A percentile compares a stretch with the other conserved stretches of the same genome.
Conservation (phyloP, 1,139 yeast genomes). For the Nakaseomyces uthaithaninus region DNA sequence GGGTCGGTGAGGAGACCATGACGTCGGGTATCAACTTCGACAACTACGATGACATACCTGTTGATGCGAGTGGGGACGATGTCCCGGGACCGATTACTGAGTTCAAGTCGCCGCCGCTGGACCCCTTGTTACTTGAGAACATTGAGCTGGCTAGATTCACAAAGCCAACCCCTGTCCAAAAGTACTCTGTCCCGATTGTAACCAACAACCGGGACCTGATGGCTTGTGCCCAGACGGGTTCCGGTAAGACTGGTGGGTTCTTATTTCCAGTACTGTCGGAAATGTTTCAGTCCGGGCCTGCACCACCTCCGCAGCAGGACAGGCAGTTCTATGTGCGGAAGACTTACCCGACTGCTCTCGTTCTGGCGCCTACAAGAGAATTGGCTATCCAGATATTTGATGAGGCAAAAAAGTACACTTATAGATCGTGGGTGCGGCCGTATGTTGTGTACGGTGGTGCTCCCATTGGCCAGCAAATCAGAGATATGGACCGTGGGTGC, state of each 20-base stretch:
- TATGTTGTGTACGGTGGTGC: slow-evolving; percentile 98
- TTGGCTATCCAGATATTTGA: slow-evolving; percentile 91
- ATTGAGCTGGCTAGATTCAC: slow-evolving; percentile 79
- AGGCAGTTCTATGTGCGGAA: slow-evolving; percentile 47
- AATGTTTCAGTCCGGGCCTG: slow-evolving; percentile 81
- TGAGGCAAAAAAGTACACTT: slow-evolving; percentile 89
- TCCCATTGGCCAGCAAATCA: slow-evolving; percentile 76
- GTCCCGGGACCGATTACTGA: slow-evolving; percentile 87
- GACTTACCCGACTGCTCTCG: slow-evolving; percentile 87
- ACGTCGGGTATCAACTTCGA: slow-evolving; percentile 96
- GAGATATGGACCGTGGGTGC: slow-evolving; percentile 86
- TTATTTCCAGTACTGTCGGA: slow-evolving; percentile 93
- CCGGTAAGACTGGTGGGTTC: slow-evolving; percentile 99
- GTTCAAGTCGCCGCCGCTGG: slow-evolving; percentile 88
- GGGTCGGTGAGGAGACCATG: slow-evolving; percentile 75
- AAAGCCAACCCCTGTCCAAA: slow-evolving; percentile 96
- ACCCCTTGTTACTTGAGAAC: slow-evolving; percentile 74
- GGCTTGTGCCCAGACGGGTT: slow-evolving; percentile 99
- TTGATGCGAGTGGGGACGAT: slow-evolving; percentile 88
- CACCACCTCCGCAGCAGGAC: slow-evolving; percentile 42
- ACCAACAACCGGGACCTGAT: slow-evolving; percentile 91
- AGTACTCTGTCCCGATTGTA: slow-evolving; percentile 94
- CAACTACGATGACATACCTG: slow-evolving; percentile 95
- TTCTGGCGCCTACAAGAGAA: slow-evolving; percentile 97
- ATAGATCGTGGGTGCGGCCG: slow-evolving; percentile 97